A percentile compares a stretch with the other conserved stretches of the same genome.
phyloP scores from a whole-genome alignment of 2,329 filamentous ascomycete genomes.

The Cadophora malorum region DNA sequence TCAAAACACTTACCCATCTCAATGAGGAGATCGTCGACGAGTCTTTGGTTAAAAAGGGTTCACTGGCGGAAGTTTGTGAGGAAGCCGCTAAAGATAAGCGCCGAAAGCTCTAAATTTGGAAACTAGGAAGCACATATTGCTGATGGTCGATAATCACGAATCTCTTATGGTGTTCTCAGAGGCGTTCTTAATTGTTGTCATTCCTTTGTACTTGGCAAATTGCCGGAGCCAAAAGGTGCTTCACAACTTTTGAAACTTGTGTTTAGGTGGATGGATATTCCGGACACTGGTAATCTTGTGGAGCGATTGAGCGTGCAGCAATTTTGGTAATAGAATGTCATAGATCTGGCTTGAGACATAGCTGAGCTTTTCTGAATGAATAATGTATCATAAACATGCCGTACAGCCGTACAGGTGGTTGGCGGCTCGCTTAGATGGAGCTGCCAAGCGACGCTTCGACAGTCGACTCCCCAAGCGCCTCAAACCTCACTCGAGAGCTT shows the following conservation, averaged over 20 bases:
- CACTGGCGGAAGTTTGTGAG: constrained; percentile 39
- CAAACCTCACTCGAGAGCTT: too few species aligned
- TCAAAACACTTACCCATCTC: constrained; percentile 42
- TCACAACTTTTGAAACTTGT: not conserved
- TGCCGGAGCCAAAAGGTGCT: not conserved
- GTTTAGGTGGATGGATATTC: not conserved
- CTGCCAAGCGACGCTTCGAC: too few species aligned
- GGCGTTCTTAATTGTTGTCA: constrained; percentile 2
- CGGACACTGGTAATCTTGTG: not conserved
- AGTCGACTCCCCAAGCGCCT: too few species aligned
- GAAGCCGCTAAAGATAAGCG: constrained; percentile 35
- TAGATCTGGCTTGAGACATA: not conserved
- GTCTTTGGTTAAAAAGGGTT: constrained; percentile 40
- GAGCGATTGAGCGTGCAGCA: constrained; percentile 17
- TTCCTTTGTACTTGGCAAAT: not conserved
- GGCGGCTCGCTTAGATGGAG: too few species aligned
- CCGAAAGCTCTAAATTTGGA: constrained; percentile 25
- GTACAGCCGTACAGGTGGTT: too few species aligned
- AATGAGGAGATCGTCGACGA: constrained; percentile 46
- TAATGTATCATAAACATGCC: not conserved
- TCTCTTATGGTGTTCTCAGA: constrained; percentile 20
- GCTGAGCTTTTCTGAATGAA: not conserved
- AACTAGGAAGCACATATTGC: constrained; percentile 3
- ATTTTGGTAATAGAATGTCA: not conserved
- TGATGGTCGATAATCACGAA: constrained; percentile 21